Conservation (phyloP, 345 rosid genomes). For the Eutrema japonicum region DNA sequence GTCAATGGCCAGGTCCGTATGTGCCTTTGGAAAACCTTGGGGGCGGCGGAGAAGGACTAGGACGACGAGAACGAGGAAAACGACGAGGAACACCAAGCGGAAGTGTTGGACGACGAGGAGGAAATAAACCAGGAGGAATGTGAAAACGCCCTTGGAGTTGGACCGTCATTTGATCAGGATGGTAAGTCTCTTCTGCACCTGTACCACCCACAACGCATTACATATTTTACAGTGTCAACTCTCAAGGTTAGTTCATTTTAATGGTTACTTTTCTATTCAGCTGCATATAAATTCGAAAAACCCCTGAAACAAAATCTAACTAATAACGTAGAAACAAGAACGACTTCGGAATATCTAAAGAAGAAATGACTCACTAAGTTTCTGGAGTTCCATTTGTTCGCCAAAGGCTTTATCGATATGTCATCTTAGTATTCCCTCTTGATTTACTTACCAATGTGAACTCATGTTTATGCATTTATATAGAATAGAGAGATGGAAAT, state of each 20-base stretch:
- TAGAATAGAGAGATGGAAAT: not conserved
- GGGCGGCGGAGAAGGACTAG: not conserved
- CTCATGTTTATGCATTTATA: not conserved
- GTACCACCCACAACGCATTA: not conserved
- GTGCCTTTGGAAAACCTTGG: not conserved
- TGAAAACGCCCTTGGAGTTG: not conserved
- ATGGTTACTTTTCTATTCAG: no score
- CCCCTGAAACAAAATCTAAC: no score
- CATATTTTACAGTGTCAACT: not conserved
- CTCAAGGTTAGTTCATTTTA: not conserved
- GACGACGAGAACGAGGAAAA: accelerated
- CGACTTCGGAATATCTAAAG: not conserved
- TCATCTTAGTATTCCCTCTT: not conserved
- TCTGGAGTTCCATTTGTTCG: not conserved
- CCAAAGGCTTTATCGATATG: not conserved
- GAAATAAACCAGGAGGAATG: no score
- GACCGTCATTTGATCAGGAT: not conserved
- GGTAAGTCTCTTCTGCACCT: not conserved
- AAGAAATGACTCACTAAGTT: not conserved
- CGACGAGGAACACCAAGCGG: no score
- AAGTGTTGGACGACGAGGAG: no score
- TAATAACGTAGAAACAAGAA: no score
- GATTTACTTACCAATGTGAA: not conserved
- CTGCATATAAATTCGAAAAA: no score
- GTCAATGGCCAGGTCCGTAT: not conserved